phyloP scores from a whole-genome alignment of 1,284 basidiomycete genomes.

The Melampsora allii-populina region DNA sequence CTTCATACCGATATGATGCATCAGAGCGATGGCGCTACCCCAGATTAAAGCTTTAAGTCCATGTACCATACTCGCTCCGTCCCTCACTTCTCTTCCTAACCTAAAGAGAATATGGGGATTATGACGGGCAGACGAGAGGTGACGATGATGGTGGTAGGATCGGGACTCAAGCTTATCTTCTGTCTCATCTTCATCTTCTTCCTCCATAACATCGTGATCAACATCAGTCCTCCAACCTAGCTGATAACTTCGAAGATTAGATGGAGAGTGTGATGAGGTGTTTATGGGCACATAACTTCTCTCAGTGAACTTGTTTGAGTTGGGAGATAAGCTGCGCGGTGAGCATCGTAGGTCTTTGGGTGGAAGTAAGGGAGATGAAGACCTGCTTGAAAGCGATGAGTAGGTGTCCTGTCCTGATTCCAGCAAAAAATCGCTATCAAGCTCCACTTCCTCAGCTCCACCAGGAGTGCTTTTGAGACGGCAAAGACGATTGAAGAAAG shows the following conservation, averaged over 20 bases:
- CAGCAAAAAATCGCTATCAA: constrained; percentile 11
- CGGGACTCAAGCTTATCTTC: neutral
- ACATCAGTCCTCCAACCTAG: neutral
- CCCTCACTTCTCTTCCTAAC: neutral
- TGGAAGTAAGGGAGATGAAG: neutral
- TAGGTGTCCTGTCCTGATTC: constrained; percentile 8
- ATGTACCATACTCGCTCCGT: neutral
- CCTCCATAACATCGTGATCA: neutral
- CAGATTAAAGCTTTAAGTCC: constrained; percentile 15
- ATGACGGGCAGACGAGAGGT: neutral
- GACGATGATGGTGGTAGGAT: neutral
- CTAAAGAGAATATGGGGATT: neutral
- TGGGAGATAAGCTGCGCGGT: neutral
- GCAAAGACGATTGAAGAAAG: constrained; percentile 1
- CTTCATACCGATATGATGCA: constrained; percentile 39
- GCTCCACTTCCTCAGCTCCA: neutral
- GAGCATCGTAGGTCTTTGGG: neutral
- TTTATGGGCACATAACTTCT: neutral
- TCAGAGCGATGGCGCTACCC: constrained; percentile 23
- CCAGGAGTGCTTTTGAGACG: neutral
- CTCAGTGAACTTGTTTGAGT: neutral
- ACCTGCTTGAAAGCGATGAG: neutral
- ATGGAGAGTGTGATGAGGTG: neutral
- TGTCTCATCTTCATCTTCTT: neutral
- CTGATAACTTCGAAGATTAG: neutral